Evolutionary conservation across 352 stramenopile genomes (phyloP).

Genomic region (Pythium rishiriense): DNA sequence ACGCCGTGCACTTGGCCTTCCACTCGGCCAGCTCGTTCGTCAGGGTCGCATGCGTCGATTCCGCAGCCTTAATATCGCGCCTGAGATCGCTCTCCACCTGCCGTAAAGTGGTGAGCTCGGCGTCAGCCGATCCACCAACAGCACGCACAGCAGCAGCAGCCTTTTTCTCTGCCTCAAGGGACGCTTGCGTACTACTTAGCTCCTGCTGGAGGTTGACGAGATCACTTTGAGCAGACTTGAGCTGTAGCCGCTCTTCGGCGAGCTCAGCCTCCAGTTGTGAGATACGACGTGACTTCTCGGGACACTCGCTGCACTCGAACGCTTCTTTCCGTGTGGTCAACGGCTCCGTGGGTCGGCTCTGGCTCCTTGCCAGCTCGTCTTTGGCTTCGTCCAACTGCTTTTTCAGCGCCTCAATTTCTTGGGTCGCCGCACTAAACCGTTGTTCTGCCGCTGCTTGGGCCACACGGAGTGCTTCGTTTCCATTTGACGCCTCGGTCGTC

Average conservation of each 20-base stretch:
- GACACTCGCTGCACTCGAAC: constrained; percentile 7
- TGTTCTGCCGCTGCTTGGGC: not conserved
- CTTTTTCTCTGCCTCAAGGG: not conserved
- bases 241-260: not conserved
- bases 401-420: constrained; percentile 17
- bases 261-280: constrained; percentile 7
- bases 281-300: not conserved
- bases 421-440: constrained; percentile 3
- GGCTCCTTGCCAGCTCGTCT: not conserved
- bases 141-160: not conserved
- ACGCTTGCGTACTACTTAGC: not conserved
- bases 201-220: not conserved
- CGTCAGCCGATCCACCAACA: not conserved
- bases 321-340: not conserved
- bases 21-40: not conserved
- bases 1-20: not conserved
- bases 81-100: constrained; percentile 11
- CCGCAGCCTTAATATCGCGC: not conserved
- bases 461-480: not conserved
- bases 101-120: constrained; percentile 11
- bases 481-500: not conserved
- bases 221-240: not conserved
- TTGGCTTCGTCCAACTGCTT: constrained; percentile 11
- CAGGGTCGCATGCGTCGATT: not conserved
- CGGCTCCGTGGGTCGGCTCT: not conserved